Conservation (phyloP, 106 monocot species). For the Dioscorea dumetorum region DNA sequence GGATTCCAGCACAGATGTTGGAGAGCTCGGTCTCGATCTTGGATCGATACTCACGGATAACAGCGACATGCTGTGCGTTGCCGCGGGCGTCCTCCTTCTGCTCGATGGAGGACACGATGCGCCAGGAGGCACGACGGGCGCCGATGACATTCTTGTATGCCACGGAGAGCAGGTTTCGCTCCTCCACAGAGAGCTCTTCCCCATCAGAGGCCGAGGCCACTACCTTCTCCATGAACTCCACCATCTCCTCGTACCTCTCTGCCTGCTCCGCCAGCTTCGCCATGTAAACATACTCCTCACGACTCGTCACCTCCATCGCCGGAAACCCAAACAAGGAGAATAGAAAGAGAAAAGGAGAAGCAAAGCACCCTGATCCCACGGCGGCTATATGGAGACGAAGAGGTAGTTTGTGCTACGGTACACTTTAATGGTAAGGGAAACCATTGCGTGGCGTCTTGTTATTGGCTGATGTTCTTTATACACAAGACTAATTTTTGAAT, state of each 20-base stretch:
- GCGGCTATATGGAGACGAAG: too few relatives aligned
- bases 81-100: conserved; percentile 38
- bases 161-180: conserved; percentile 41
- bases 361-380: too few relatives aligned
- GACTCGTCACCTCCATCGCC: conserved; percentile 2
- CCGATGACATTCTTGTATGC: conserved; percentile 46
- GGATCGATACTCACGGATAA: conserved; percentile 17
- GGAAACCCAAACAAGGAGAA: too few relatives aligned
- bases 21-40: conserved; percentile 36
- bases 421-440: too few relatives aligned
- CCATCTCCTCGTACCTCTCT: conserved; percentile 41
- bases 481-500: too few relatives aligned
- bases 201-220: conserved; percentile 5
- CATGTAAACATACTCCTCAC: conserved; percentile 33
- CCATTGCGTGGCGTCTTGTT: too few relatives aligned
- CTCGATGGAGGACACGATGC: conserved; percentile 39
- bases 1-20: conserved; percentile 26
- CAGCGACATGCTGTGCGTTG: conserved; percentile 17
- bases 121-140: conserved; percentile 32
- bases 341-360: neutral
- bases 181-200: conserved; percentile 35
- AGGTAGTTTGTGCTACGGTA: too few relatives aligned
- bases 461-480: too few relatives aligned
- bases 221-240: conserved; percentile 42
- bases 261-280: conserved; percentile 44